These are phyloP conservation scores for Fusarium begoniae DNA, from an alignment of 2,329 filamentous ascomycete genomes.

Conservation along the genomic window DNA sequence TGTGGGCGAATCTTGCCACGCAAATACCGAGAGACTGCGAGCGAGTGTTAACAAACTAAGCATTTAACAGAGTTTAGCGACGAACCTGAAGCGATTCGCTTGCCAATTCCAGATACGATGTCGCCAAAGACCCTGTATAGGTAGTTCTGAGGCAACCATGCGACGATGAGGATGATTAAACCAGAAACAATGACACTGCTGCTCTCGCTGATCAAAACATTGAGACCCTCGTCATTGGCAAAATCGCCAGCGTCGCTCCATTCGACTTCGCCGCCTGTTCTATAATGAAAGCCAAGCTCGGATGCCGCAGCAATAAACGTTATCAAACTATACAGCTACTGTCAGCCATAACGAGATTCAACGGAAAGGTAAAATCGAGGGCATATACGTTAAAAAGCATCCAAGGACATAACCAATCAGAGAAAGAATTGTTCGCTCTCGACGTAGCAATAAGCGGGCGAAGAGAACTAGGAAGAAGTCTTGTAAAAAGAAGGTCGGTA, in stretches of 20 bases:
- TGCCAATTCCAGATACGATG: conserved; percentile 28
- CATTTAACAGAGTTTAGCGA: neutral
- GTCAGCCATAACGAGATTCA: conserved; percentile 13
- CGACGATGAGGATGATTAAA: conserved; percentile 34
- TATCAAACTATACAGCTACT: conserved; percentile 33
- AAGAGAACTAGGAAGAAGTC: conserved; percentile 39
- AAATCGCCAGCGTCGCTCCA: conserved; percentile 44
- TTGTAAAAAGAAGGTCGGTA: conserved; percentile 43
- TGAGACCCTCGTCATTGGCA: conserved; percentile 43
- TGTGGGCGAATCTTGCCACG: conserved; percentile 25
- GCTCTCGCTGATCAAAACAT: conserved; percentile 44
- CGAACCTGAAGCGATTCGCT: conserved; percentile 37
- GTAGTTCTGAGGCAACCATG: conserved; percentile 36
- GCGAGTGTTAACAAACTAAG: conserved; percentile 1
- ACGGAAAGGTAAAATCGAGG: neutral
- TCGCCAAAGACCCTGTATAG: conserved; percentile 36
- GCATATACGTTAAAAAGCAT: conserved; percentile 35
- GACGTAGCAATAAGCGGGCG: conserved; percentile 38
- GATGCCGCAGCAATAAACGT: conserved; percentile 43
- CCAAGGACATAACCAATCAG: conserved; percentile 33
- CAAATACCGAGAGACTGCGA: conserved; percentile 19
- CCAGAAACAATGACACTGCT: conserved; percentile 34
- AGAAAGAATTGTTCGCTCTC: conserved; percentile 33
- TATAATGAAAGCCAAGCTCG: conserved; percentile 45
- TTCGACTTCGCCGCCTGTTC: conserved; percentile 46